phyloP scores from a whole-genome alignment of 2,329 filamentous ascomycete species.

The Chrysoporthe austroafricana region DNA sequence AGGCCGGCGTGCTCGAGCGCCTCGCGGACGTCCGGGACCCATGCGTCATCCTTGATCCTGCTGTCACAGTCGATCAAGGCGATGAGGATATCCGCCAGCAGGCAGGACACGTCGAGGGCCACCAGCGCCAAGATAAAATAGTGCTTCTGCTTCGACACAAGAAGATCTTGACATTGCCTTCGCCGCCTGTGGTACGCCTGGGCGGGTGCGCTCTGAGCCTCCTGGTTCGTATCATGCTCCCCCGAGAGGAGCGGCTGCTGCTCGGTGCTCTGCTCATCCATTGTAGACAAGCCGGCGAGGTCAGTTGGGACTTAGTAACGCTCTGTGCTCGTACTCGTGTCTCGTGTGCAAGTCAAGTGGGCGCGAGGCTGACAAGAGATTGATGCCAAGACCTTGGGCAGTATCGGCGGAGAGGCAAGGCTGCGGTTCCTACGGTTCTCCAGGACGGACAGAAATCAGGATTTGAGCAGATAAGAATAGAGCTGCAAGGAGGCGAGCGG shows the following conservation, averaged over 20 bases:
- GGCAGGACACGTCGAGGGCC: constrained; percentile 48
- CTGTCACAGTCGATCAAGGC: constrained; percentile 54
- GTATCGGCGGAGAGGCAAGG: background rate
- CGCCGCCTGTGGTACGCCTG: constrained; percentile 19
- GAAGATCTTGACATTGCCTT: constrained; percentile 17
- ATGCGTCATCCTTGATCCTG: constrained; percentile 43
- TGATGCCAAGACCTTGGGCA: constrained; percentile 13
- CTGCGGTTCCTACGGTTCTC: constrained; percentile 5
- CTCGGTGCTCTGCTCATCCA: constrained; percentile 22
- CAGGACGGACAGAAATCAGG: background rate
- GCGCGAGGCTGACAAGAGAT: constrained; percentile 2
- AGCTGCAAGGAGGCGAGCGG: background rate
- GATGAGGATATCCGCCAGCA: constrained; percentile 53
- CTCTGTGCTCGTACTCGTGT: no score
- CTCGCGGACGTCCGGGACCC: constrained; percentile 44
- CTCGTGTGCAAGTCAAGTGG: background rate
- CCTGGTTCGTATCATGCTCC: constrained; percentile 3
- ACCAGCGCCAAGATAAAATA: constrained; percentile 49
- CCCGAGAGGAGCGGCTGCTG: constrained; percentile 24
- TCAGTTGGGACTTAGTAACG: background rate
- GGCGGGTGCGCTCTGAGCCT: constrained; percentile 11
- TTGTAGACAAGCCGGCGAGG: background rate
- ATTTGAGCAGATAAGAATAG: constrained; percentile 2
- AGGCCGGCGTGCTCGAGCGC: constrained; percentile 56
- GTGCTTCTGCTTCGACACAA: constrained; percentile 44